Base-by-base conservation (phyloP, 257 asterid genomes). In the Solanum stenotomum region DNA sequence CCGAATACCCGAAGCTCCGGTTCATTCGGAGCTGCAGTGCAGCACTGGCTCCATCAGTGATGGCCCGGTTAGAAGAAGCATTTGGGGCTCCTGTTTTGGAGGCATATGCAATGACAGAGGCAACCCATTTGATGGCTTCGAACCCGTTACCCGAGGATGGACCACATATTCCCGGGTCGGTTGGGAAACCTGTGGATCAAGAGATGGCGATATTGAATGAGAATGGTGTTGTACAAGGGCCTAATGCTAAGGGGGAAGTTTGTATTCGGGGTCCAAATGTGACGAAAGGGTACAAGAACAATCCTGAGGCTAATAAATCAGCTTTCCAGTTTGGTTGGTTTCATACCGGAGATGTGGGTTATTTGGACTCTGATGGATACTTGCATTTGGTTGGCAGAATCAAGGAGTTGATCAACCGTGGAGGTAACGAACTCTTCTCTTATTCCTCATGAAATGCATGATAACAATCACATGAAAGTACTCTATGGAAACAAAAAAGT, bases 11-110 rank as follows among this genome's bases (percentile, higher is more conserved):
- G 9, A 95, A 95, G 87, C 98, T 97, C 61, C 94, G 98, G 83
- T 96, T 97, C 89, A 96, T 97, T 78, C 92, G 99, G 70, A 97
- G 99, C 94, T 97, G 99, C 89, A 97, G 99, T 72, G 99, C 99
- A 1, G 95, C 99, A 5, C 84, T 97, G 92, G 99, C 99, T 23
- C 99, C 99, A 5, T 90, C 94, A 5, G 93, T 97, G 25, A 65
- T 97, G 89, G 94, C 91, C 74, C 92, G 99, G 88, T 89, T 97
- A 7, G 99, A 97, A 91, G 98, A 97, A 91, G 93, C 98, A 3
- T 97, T 97, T 77, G 90, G 67, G 8, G 98, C 98, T 8, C 98
- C 99, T 10, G 99, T 95, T 29, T 87, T 96, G 90, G 98, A 96
- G 93, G 98, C 98, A 0, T 96, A 96, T 76, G 99, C 99, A 4